Conservation (phyloP, 805 yeast species). For the Saccharomyces eubayanus region DNA sequence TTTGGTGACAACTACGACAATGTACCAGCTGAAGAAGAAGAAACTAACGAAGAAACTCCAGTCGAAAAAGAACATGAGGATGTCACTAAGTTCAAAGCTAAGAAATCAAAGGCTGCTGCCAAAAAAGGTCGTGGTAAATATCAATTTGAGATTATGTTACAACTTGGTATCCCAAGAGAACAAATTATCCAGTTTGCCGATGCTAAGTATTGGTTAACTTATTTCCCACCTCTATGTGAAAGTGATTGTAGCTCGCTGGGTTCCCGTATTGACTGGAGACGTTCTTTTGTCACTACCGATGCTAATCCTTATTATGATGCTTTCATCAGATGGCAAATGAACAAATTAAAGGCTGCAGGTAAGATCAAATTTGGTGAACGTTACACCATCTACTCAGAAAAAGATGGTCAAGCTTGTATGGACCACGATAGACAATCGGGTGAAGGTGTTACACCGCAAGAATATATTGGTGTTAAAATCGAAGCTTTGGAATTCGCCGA, state of each 20-base stretch:
- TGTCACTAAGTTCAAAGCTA: conserved; percentile 83
- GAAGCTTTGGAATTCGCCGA: conserved; percentile 50
- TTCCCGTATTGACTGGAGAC: conserved; percentile 96
- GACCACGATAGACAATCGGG: conserved; percentile 97
- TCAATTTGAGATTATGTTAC: conserved; percentile 94
- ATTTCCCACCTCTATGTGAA: conserved; percentile 86
- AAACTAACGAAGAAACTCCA: conserved; percentile 30
- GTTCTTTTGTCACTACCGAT: conserved; percentile 91
- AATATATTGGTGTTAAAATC: conserved; percentile 89
- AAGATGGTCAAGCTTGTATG: conserved; percentile 99
- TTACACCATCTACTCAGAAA: conserved; percentile 93
- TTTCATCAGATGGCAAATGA: conserved; percentile 94
- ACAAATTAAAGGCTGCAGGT: conserved; percentile 70
- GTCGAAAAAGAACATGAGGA: conserved; percentile 48
- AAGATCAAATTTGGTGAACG: conserved; percentile 97
- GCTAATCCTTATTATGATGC: conserved; percentile 92
- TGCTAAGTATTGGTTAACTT: conserved; percentile 81
- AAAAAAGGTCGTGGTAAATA: conserved; percentile 90
- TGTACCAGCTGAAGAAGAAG: conserved; percentile 56
- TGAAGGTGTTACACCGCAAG: conserved; percentile 96
- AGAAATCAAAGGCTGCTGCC: conserved; percentile 88
- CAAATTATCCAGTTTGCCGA: conserved; percentile 87
- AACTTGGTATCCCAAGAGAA: conserved; percentile 76
- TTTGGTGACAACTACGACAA: conserved; percentile 77
- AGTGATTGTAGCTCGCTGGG: conserved; percentile 75